Conservation (phyloP, 2,329 filamentous ascomycete species). For the Trichoderma atroviride region DNA sequence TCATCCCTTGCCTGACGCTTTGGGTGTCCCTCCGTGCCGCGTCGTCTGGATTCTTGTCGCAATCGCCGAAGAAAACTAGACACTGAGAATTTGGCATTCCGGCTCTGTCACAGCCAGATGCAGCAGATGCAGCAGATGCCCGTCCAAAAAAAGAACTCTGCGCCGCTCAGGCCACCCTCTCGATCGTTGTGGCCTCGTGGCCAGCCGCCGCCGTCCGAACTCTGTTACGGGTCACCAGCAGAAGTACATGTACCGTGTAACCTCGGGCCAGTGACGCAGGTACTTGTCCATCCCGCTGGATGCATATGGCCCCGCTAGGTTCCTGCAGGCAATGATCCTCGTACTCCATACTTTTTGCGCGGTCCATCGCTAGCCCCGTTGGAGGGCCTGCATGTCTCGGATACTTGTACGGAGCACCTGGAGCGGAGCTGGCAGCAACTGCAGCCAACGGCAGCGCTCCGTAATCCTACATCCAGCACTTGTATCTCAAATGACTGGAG, state of each 20-base stretch:
- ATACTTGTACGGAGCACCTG: not conserved
- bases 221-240: not conserved
- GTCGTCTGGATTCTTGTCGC: not conserved
- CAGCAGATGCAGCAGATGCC: not conserved
- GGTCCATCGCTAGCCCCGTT: not conserved
- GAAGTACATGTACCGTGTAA: not conserved
- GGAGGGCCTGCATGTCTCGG: conserved; percentile 1
- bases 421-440: not conserved
- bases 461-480: not conserved
- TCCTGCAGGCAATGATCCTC: conserved; percentile 14
- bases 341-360: conserved; percentile 21
- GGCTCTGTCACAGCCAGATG: not conserved
- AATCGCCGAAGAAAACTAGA: not conserved
- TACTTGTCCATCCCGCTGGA: conserved; percentile 5
- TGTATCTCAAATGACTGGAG: not conserved
- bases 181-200: conserved; percentile 15
- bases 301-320: conserved; percentile 7
- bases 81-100: not conserved
- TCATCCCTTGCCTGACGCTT: not conserved
- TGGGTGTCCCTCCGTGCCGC: not conserved
- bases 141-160: not conserved
- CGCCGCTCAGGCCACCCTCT: conserved; percentile 14
- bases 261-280: conserved; percentile 7
- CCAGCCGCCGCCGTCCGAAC: conserved; percentile 13
- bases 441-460: not conserved